phyloP scores from a whole-genome alignment of 441 rosid species.

The Populus trichocarpa region DNA sequence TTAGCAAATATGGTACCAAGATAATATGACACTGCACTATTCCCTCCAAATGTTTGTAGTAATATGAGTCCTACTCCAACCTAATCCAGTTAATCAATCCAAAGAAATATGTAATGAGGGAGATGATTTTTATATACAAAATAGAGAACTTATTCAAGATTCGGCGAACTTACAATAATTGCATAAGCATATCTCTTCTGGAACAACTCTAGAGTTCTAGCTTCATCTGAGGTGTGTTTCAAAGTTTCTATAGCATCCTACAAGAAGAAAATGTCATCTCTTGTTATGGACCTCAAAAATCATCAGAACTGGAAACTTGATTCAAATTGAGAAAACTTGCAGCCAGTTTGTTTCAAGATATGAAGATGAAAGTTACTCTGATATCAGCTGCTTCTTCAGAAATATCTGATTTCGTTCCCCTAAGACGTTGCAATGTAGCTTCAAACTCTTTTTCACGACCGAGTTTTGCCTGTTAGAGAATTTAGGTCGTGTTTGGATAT shows the following conservation, averaged over 20 bases:
- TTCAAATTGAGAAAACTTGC: neutral
- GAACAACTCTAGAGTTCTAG: constrained; percentile 24
- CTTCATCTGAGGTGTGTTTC: constrained; percentile 11
- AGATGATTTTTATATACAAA: neutral
- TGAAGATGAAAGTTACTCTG: neutral
- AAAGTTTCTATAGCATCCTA: constrained; percentile 29
- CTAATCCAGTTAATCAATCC: constrained; percentile 20
- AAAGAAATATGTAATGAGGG: neutral
- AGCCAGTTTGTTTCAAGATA: neutral
- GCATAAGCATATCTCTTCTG: constrained; percentile 35
- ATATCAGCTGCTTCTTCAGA: neutral
- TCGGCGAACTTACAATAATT: constrained; percentile 28
- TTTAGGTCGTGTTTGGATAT: too few species aligned
- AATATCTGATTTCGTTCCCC: neutral
- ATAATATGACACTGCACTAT: constrained; percentile 34
- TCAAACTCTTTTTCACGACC: neutral
- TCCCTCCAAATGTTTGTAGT: constrained; percentile 41
- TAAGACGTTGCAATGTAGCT: neutral
- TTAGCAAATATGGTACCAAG: constrained; percentile 31
- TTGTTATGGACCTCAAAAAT: neutral
- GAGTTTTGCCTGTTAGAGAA: neutral
- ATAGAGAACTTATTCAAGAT: neutral
- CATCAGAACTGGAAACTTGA: neutral
- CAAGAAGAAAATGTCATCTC: neutral
- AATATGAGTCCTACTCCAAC: constrained; percentile 42